Evolutionary conservation across 139 green algal species (phyloP).

Genomic region (Astrephomene gubernaculifera): DNA sequence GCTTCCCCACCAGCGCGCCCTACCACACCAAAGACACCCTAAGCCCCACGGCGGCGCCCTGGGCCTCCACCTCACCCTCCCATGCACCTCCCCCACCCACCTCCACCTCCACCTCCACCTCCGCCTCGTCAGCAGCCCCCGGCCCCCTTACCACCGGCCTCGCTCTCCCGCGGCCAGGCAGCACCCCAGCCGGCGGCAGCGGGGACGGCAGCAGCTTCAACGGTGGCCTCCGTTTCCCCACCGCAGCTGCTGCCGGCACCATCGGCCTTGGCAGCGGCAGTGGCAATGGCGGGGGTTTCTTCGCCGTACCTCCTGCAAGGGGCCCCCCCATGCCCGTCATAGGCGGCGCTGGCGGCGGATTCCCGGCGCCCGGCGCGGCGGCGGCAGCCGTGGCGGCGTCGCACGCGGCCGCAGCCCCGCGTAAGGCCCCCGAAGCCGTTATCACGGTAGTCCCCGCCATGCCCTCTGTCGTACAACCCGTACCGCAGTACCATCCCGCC

Average conservation of each 20-base stretch:
- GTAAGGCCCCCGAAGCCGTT: background rate
- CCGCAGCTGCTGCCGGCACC: no score
- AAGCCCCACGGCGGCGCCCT: constrained; percentile 42
- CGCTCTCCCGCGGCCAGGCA: background rate
- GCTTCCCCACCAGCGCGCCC: constrained; percentile 32
- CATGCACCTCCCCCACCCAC: background rate
- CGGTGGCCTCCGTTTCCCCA: no score
- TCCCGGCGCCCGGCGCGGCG: background rate
- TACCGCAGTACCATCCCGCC: constrained; percentile 7
- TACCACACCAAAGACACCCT: constrained; percentile 42
- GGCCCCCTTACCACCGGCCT: background rate
- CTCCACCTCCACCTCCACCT: background rate
- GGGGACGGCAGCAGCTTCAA: no score
- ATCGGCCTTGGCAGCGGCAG: no score
- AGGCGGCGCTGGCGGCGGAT: constrained; percentile 17
- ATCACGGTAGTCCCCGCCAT: constrained; percentile 11
- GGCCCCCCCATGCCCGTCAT: background rate
- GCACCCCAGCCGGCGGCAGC: no score
- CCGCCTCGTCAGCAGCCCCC: background rate
- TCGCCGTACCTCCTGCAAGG: no score
- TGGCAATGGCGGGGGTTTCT: no score
- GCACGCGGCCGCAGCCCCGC: background rate
- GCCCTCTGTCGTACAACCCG: background rate
- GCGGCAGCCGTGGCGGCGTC: constrained; percentile 14
- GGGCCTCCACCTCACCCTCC: background rate